Conservation (phyloP, 441 rosid species). For the Eutrema salsugineum region DNA sequence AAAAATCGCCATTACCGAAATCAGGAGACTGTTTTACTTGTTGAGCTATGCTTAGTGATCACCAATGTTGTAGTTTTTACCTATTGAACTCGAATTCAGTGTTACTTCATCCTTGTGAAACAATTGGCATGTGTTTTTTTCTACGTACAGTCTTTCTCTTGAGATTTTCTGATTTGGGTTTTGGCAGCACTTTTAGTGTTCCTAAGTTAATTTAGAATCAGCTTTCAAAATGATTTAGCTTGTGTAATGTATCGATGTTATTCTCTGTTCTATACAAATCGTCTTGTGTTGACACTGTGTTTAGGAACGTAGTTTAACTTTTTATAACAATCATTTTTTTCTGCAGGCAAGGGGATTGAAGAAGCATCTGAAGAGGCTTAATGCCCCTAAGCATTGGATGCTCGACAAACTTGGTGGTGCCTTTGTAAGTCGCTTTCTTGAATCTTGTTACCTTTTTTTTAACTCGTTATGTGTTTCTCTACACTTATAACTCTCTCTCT, state of each 20-base stretch:
- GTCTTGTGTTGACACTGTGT: neutral
- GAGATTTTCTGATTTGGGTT: neutral
- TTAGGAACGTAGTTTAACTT: neutral
- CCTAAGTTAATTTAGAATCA: neutral
- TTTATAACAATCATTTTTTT: neutral
- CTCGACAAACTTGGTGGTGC: conserved; percentile 53
- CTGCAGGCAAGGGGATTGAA: conserved; percentile 73
- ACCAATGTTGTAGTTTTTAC: neutral
- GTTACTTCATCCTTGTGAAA: neutral
- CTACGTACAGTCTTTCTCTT: neutral
- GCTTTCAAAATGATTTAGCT: too few species aligned
- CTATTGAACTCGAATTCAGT: neutral
- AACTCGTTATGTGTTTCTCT: neutral
- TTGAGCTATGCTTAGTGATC: neutral
- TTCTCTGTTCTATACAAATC: neutral
- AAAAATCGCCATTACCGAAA: neutral
- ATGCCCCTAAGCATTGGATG: conserved; percentile 35
- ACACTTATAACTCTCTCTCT: neutral
- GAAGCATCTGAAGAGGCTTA: conserved; percentile 60
- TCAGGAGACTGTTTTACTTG: neutral
- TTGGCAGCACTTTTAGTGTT: neutral
- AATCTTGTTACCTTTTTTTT: neutral
- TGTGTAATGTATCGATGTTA: neutral
- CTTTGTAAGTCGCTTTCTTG: conserved; percentile 36
- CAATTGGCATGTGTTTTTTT: neutral